Evolutionary conservation across 192 early-diverging fungal species (phyloP), one percentile per base, ranked within the genome.

Genomic region (Podochytrium sp.): DNA sequence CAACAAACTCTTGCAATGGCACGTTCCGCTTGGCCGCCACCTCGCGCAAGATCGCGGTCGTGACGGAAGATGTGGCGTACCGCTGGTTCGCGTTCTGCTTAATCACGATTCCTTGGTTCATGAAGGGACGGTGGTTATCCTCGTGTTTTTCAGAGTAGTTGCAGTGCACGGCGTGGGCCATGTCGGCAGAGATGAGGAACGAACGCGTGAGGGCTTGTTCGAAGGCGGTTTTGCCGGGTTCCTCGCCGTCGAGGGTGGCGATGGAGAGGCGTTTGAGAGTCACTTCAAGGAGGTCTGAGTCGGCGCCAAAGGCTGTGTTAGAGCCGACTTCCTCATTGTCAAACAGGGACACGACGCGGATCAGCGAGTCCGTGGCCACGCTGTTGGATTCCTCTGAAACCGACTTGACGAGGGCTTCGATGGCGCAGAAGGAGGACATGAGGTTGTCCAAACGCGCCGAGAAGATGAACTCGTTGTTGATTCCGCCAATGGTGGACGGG

Each of bases 261-360:
- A n/a, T 70, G 27, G 81, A 65, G 3, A 85, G 61, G 16, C 84
- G 67, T 16, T 73, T 49, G n/a, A 85, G 56, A 16, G 78, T 81
- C 49, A 80, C 79, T 66, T 80, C 76, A 47, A 86, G 83, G 69
- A 98, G 82, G 69, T 93, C 92, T 12, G 94, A 96, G 77, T 92
- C 93, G 16, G 98, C 98, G 59, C 98, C 98, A 73, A 96, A 92
- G 3, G 96, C 96, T 43, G 94, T 93, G 14, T 80, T 84, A 33
- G 93, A 95, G 33, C 98, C 98, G 38, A 99, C 89, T 73, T 99
- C 98, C 79, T 99, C 98, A 83, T 99, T 98, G 79, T 99, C 98
- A 74, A 99, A 99, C 41, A 98, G 85, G 30, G 92, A 87, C 40
- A 95, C 86, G 42, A 99, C 80, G 51, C 96, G 91, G 72, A 97